phyloP scores from a whole-genome alignment of 352 stramenopile species.

The Pythium scleroteichum region DNA sequence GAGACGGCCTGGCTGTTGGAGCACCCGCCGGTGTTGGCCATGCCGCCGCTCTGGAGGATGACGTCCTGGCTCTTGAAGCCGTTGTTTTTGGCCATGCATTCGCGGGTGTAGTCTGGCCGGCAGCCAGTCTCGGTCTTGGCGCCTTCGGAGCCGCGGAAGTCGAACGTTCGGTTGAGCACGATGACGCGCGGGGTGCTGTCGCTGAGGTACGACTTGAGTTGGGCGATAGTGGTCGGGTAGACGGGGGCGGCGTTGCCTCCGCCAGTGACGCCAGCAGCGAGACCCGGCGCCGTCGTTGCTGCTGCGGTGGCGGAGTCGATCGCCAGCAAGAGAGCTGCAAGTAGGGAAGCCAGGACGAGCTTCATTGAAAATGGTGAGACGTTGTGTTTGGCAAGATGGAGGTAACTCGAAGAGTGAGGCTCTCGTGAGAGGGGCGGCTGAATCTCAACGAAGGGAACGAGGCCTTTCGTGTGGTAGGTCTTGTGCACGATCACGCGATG shows the following conservation, averaged over 20 bases:
- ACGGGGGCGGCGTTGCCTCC: constrained; percentile 34
- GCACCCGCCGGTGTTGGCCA: constrained; percentile 53
- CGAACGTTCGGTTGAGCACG: constrained; percentile 47
- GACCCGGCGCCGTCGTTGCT: too few relatives aligned
- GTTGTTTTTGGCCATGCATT: constrained; percentile 57
- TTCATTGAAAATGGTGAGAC: too few relatives aligned
- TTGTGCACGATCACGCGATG: too few relatives aligned
- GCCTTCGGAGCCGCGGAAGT: constrained; percentile 54
- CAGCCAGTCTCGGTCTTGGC: constrained; percentile 46
- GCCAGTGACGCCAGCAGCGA: constrained; percentile 34
- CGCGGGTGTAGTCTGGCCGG: constrained; percentile 38
- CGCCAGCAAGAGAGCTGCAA: too few relatives aligned
- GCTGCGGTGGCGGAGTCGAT: too few relatives aligned
- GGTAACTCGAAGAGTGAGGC: too few relatives aligned
- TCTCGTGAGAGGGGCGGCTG: too few relatives aligned
- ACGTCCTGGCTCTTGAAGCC: constrained; percentile 52
- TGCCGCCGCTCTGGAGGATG: constrained; percentile 53
- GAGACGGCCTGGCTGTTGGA: constrained; percentile 36
- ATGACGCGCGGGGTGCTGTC: constrained; percentile 48
- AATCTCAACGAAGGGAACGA: too few relatives aligned
- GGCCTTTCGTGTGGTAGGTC: too few relatives aligned
- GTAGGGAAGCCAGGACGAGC: too few relatives aligned
- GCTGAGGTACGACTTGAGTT: constrained; percentile 49
- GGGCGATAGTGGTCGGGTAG: constrained; percentile 36
- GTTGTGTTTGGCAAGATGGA: too few relatives aligned